These are phyloP conservation scores for Colletotrichum cereale DNA, from an alignment of 2,329 filamentous ascomycete species.

Conservation along the genomic window DNA sequence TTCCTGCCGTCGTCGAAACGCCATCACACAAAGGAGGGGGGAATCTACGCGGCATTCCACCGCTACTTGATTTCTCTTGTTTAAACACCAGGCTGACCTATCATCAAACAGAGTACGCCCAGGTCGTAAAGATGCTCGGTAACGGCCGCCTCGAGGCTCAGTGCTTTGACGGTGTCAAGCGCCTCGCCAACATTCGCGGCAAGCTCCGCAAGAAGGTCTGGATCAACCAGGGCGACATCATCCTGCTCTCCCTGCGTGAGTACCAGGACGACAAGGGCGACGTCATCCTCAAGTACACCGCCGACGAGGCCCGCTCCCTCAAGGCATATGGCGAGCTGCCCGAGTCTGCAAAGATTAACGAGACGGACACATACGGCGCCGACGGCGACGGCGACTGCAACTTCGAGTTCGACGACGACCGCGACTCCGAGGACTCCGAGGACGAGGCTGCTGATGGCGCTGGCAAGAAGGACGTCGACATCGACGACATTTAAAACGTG, in stretches of 20 bases:
- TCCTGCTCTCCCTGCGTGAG: slow-evolving; percentile 87
- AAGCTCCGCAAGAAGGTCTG: slow-evolving; percentile 99
- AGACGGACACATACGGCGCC: slow-evolving; percentile 94
- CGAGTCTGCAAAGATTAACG: slow-evolving; percentile 99
- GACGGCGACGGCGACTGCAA: slow-evolving; percentile 95
- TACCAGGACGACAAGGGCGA: slow-evolving; percentile 97
- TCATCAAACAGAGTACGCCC: slow-evolving; percentile 78
- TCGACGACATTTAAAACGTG: slow-evolving; percentile 87
- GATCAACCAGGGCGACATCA: slow-evolving; percentile 99
- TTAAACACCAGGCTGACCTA: slow-evolving; percentile 9
- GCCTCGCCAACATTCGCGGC: slow-evolving; percentile 78
- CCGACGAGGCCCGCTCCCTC: slow-evolving; percentile 93
- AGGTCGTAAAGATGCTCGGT: slow-evolving; percentile 95
- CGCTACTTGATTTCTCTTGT: background rate
- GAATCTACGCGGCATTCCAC: background rate
- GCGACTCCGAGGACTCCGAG: slow-evolving; percentile 69
- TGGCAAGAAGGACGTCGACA: slow-evolving; percentile 85
- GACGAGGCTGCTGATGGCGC: slow-evolving; percentile 66
- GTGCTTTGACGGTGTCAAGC: slow-evolving; percentile 95
- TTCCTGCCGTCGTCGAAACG: background rate
- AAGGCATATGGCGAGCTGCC: slow-evolving; percentile 98
- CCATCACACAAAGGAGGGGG: background rate
- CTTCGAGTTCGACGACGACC: slow-evolving; percentile 98
- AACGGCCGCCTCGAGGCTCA: slow-evolving; percentile 93
- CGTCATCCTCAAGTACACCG: slow-evolving; percentile 95